phyloP scores from a whole-genome alignment of 2,329 filamentous ascomycete species.

The Xylariaceae sp. region DNA sequence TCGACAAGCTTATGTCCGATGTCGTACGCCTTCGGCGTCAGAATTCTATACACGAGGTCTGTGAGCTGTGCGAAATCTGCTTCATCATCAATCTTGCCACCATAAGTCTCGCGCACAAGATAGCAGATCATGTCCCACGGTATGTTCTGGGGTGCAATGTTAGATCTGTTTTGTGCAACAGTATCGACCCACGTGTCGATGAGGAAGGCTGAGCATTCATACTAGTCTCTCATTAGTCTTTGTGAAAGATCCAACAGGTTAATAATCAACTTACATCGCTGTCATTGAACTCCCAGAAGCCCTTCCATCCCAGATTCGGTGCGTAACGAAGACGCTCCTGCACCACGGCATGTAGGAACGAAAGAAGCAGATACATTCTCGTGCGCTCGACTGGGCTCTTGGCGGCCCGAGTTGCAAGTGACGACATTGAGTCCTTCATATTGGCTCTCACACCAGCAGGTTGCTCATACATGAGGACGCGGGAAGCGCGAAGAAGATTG shows the following conservation, averaged over 20 bases:
- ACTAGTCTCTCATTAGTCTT: conserved; percentile 50
- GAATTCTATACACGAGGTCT: conserved; percentile 70
- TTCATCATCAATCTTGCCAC: conserved; percentile 94
- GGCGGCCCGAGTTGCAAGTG: conserved; percentile 69
- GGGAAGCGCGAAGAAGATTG: conserved; percentile 87
- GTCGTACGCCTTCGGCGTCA: conserved; percentile 88
- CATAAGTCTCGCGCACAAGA: conserved; percentile 90
- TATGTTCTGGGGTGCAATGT: conserved; percentile 88
- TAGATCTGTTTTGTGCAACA: conserved; percentile 80
- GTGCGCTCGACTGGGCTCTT: conserved; percentile 89
- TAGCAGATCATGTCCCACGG: conserved; percentile 96
- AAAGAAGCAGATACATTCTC: conserved; percentile 84
- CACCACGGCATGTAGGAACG: conserved; percentile 92
- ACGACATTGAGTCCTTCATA: conserved; percentile 95
- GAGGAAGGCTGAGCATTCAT: conserved; percentile 95
- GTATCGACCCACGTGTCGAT: conserved; percentile 92
- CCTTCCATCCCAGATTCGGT: conserved; percentile 92
- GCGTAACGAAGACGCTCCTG: conserved; percentile 94
- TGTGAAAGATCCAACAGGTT: not conserved
- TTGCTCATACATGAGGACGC: conserved; percentile 97
- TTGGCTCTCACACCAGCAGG: conserved; percentile 94
- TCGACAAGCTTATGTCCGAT: conserved; percentile 87
- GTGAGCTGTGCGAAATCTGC: conserved; percentile 74
- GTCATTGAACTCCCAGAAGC: conserved; percentile 99
- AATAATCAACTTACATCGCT: conserved; percentile 75